phyloP scores from a whole-genome alignment of 106 monocot species.

The Amphibolis antarctica region DNA sequence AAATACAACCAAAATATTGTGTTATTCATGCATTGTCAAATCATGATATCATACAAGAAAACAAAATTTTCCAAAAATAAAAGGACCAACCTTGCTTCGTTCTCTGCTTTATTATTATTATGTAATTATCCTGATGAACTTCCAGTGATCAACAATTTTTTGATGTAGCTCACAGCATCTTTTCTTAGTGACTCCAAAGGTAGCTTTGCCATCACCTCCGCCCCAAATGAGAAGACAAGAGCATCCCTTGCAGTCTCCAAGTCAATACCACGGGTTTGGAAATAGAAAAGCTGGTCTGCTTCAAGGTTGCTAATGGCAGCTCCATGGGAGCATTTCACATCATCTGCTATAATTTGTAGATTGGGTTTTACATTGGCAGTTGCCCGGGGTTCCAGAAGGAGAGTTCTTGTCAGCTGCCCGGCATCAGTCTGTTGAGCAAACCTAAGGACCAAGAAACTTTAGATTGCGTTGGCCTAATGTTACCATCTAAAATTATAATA shows the following conservation, averaged over 20 bases:
- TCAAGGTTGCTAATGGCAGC: conserved; percentile 85
- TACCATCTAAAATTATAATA: too few relatives aligned
- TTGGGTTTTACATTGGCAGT: conserved; percentile 83
- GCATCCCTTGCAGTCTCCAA: conserved; percentile 66
- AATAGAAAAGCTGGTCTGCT: conserved; percentile 79
- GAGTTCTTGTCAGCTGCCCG: conserved; percentile 74
- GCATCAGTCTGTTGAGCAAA: conserved; percentile 94
- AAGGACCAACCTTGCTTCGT: too few relatives aligned
- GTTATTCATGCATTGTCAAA: too few relatives aligned
- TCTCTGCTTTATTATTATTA: too few relatives aligned
- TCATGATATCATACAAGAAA: too few relatives aligned
- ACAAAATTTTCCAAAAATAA: too few relatives aligned
- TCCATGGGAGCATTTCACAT: conserved; percentile 92
- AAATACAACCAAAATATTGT: too few relatives aligned
- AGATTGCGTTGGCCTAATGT: too few relatives aligned
- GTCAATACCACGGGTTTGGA: conserved; percentile 65
- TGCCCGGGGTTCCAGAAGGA: conserved; percentile 73
- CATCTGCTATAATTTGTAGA: conserved; percentile 88
- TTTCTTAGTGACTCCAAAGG: conserved; percentile 43
- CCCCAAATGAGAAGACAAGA: conserved; percentile 73
- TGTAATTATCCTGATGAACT: conserved; percentile 1
- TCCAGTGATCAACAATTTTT: conserved; percentile 31
- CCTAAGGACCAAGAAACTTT: conserved; percentile 17
- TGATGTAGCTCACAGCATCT: conserved; percentile 31
- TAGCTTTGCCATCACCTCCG: conserved; percentile 54